Evolutionary conservation across 495 filamentous ascomycete genomes (phyloP), one percentile per base, ranked within the genome.

Genomic region (Aspergillus taichungensis): DNA sequence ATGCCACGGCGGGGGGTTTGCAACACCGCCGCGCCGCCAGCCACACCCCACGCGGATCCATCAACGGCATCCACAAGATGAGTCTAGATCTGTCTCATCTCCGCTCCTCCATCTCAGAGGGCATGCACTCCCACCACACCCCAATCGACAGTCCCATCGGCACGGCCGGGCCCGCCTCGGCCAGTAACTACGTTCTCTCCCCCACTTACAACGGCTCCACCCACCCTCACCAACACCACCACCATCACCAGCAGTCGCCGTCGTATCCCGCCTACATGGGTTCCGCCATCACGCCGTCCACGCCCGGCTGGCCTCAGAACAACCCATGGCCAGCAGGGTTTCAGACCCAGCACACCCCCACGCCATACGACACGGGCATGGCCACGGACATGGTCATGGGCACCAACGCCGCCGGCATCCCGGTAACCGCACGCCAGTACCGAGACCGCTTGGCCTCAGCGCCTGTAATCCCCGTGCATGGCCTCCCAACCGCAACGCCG

Each of bases 391-490:
- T 52, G 11, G 40, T 51, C 4, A 53, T 55, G 42, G 59, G 18
- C 18, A 24, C 18, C 30, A 29, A 36, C 13, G 52, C 53, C 39
- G 13, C 52, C 1, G 53, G 57, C 11, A 45, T 52, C 9, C 40
- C 53, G 3, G 52, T 55, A 40, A 59, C 57, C 29, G 58, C 59
- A 37, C 60, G 57, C 13, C 67, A 63, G 27, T 71, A 66, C 55
- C 49, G 67, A 42, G 62, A 71, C 27, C 65, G 67, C 6, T 43
- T 71, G 30, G 62, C 57, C 6, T 69, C 67, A 11, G 67, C 67
- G 1, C 67, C 67, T 0, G 62, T 67, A 27, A 47, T 68, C 11
- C 59, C 64, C 8, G 37, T 67, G 13, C 59, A 61, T 34, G 52
- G 59, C 18, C 8, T 49, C 8, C 47, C 52, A 12, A 46, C 54